Base-by-base conservation (phyloP, 2,329 filamentous ascomycete species). In the Fusarium pseudograminearum region DNA sequence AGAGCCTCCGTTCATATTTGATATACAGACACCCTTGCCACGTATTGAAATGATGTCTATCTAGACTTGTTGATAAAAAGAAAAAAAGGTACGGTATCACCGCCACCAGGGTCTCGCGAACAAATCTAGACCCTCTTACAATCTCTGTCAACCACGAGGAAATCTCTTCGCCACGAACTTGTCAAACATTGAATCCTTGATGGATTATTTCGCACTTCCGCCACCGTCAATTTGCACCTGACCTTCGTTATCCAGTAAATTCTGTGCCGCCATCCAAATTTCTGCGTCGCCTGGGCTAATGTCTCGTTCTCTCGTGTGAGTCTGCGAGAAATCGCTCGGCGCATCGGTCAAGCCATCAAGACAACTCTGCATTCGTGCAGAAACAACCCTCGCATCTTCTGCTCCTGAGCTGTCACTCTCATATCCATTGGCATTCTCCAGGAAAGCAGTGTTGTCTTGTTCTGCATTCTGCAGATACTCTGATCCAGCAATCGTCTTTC, bases 191-290 rank as follows among this genome's bases (percentile, higher is more conserved):
- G 34, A 59, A 53, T 44, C 10, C 38, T 18, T 20, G 28, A n/a
- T 15, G 18, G 42, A 14, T 42, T 16, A 56, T 36, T 11, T 26
- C 7, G 22, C n/a, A 30, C 18, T 31, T 60, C 15, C n/a, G 3
- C 28, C 24, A 28, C 14, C 16, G 24, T n/a, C 56, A n/a, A 16
- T 50, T 36, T 26, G 42, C 36, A 59, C 52, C 34, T 63, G 61
- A n/a, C 31, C 31, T n/a, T 69, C 73, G 16, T 76, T 67, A 34
- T 64, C 54, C 34, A 80, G 53, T 33, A 80, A 45, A 53, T 78
- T 74, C 48, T 79, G 72, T 4, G 73, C 75, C 26, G 73, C 75
- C 60, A 74, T 74, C 78, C 78, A 79, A 33, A 79, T 67, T 52
- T 78, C 73, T 26, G 76, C 69, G 7, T 63, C 72, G 16, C 61